Percentiles rank a stretch among this genome's conserved stretches.
These are phyloP conservation scores for Colletotrichum lini DNA, from an alignment of 2,329 filamentous ascomycete species.

Conservation along the genomic window DNA sequence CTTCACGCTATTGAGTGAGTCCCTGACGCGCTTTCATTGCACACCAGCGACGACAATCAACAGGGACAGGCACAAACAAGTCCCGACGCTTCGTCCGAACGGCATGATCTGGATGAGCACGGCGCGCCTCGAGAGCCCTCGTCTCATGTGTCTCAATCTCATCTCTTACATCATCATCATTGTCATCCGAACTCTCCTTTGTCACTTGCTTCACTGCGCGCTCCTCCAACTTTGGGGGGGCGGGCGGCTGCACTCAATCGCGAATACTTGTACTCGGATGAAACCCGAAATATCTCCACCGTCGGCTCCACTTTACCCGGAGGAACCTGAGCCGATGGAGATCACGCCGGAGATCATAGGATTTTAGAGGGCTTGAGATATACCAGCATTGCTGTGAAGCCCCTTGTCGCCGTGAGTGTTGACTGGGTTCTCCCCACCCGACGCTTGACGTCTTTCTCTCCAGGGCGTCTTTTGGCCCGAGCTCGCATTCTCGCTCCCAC, in stretches of 20 bases:
- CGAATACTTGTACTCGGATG: conserved; percentile 38
- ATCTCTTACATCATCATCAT: background rate
- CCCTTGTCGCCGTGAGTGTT: background rate
- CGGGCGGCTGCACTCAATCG: background rate
- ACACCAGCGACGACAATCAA: background rate
- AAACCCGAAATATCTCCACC: conserved; percentile 30
- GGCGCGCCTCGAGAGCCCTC: background rate
- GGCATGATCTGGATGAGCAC: background rate
- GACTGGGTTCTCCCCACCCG: conserved; percentile 3
- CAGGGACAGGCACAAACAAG: background rate
- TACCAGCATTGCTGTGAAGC: conserved; percentile 10
- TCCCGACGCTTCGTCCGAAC: conserved; percentile 5
- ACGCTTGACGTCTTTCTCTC: conserved; percentile 12
- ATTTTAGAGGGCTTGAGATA: background rate
- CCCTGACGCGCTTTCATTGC: background rate
- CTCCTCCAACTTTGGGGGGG: conserved; percentile 23
- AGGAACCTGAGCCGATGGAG: conserved; percentile 25
- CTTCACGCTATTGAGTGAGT: background rate
- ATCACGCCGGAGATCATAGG: conserved; percentile 34
- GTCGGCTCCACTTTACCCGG: conserved; percentile 4
- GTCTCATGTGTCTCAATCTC: conserved; percentile 27
- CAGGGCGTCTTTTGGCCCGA: conserved; percentile 13
- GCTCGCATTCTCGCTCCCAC: conserved; percentile 21
- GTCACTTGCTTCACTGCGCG: background rate
- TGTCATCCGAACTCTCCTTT: conserved; percentile 13